These are phyloP conservation scores for Penicillium flavigenum DNA, from an alignment of 495 filamentous ascomycete species.

Conservation along the genomic window DNA sequence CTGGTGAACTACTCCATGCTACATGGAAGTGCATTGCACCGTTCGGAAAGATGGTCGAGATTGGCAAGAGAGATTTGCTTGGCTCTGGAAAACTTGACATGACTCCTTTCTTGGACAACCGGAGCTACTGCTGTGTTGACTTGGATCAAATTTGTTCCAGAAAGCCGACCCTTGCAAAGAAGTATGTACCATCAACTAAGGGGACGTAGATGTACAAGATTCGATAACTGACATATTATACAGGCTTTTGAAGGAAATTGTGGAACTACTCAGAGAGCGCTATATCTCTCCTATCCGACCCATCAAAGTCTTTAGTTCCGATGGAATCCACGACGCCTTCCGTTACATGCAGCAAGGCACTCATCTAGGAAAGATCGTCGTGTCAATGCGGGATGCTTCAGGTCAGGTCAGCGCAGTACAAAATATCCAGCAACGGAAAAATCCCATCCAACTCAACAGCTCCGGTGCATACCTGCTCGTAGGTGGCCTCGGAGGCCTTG, in stretches of 20 bases:
- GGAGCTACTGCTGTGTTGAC: slow-evolving; percentile 26
- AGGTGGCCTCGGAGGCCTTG: slow-evolving; percentile 49
- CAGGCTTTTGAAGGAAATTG: slow-evolving; percentile 8
- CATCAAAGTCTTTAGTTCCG: slow-evolving; percentile 24
- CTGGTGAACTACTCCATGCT: slow-evolving; percentile 32
- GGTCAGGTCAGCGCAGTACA: background rate
- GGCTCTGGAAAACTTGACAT: slow-evolving; percentile 29
- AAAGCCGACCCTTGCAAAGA: background rate
- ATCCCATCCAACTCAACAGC: background rate
- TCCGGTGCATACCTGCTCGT: slow-evolving; percentile 37
- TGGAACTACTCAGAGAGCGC: slow-evolving; percentile 9
- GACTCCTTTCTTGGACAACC: slow-evolving; percentile 34
- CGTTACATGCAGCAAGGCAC: slow-evolving; percentile 35
- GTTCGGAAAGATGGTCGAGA: slow-evolving; percentile 34
- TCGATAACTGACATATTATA: slow-evolving; percentile 1
- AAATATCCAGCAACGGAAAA: background rate
- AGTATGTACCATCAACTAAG: slow-evolving; percentile 12
- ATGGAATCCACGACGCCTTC: slow-evolving; percentile 26
- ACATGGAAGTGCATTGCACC: slow-evolving; percentile 33
- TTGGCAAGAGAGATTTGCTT: slow-evolving; percentile 36
- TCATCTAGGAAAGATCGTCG: slow-evolving; percentile 50
- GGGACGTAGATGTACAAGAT: too few species aligned
- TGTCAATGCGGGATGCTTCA: slow-evolving; percentile 15
- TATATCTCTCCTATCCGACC: slow-evolving; percentile 39
- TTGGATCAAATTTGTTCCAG: slow-evolving; percentile 15